phyloP scores from a whole-genome alignment of 345 rosid species.

The Eucalyptus victrix region DNA sequence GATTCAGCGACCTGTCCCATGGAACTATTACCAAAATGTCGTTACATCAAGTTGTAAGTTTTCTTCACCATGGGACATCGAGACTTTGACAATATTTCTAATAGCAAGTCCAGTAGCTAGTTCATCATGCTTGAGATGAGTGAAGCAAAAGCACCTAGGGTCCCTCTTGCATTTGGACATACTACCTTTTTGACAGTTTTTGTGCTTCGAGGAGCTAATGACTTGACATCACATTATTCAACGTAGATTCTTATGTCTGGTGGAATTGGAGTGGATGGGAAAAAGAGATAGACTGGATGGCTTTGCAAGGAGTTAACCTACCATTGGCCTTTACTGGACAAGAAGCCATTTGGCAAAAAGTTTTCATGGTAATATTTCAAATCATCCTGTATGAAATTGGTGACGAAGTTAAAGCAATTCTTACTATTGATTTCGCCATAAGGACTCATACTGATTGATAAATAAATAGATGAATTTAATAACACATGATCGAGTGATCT shows the following conservation, averaged over 20 bases:
- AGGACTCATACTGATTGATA: neutral
- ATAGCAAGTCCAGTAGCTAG: neutral
- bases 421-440: neutral
- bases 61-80: neutral
- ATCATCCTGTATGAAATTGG: neutral
- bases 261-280: slow-evolving; percentile 96
- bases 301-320: slow-evolving; percentile 89
- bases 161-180: neutral
- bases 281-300: slow-evolving; percentile 99
- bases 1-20: slow-evolving; percentile 80
- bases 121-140: neutral
- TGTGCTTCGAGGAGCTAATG: neutral
- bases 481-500: neutral
- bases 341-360: slow-evolving; percentile 90
- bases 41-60: slow-evolving; percentile 90
- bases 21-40: slow-evolving; percentile 96
- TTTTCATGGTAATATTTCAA: slow-evolving; percentile 51
- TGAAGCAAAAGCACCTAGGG: neutral
- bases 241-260: slow-evolving; percentile 85
- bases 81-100: neutral
- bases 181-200: neutral
- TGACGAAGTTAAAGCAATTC: neutral
- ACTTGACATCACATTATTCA: neutral
- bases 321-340: slow-evolving; percentile 96
- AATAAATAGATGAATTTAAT: neutral